Evolutionary conservation across 768 basidiomycete genomes (phyloP), one percentile per base, ranked within the genome.

Genomic region (Pleurotus tuber-regium): DNA sequence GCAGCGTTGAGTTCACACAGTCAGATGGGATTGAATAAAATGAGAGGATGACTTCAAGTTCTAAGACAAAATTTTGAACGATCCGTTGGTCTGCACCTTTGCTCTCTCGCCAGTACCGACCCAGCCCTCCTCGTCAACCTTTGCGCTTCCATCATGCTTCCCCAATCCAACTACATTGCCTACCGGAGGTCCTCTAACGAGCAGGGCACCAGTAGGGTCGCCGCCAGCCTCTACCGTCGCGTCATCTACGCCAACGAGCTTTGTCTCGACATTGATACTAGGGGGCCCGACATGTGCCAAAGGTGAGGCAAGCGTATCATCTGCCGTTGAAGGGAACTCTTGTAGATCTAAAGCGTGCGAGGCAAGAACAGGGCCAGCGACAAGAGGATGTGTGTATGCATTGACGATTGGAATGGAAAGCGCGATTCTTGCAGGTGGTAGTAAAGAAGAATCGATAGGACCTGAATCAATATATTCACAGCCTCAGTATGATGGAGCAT

Each of bases 271-370:
- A 60, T 95, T 95, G 49, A 85, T 75, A n/a, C 83, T 79, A 2
- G 95, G 94, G 2, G 92, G 85, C 3, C 93, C 94, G 10, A 81
- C 79, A 59, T 77, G 77, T 3, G 77, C 75, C 25, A 67, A 58
- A 1, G 63, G 50, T 30, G 70, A 66, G 4, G 58, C 53, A 4
- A 66, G 58, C 16, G 66, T 64, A n/a, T 65, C 65, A 0, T 63
- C 61, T 1, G 61, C 54, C 3, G 54, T 51, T 4, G 65, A 58
- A 2, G 79, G 74, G 64, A 92, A 82, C 9, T 83, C 76, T 67
- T 97, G 94, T 21, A 97, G 66, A 64, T 98, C 94, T 49, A 91
- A 79, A 6, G 89, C 84, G 61, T 95, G 89, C 6, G 89, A 81
- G 4, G 89, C 88, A 39, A 94, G 77, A 24, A 95, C 67, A 0